Percentiles rank a stretch among this genome's conserved stretches.
These are phyloP conservation scores for Scleroderma bovista DNA, from an alignment of 768 basidiomycete species.

Conservation along the genomic window DNA sequence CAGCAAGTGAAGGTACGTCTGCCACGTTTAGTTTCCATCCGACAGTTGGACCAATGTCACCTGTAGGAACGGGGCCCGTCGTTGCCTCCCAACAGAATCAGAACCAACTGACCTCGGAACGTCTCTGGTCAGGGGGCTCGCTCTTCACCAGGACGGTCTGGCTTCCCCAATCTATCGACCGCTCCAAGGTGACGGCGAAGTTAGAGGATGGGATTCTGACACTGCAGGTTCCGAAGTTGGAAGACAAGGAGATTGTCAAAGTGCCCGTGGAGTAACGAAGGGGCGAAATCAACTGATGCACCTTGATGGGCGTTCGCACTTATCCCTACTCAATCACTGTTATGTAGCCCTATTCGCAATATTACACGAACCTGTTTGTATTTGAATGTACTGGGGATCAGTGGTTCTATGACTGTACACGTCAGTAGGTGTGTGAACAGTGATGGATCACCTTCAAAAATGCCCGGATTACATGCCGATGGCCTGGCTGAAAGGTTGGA, in stretches of 20 bases:
- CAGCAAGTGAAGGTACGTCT: slow-evolving; percentile 26
- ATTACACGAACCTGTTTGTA: background rate
- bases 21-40: background rate
- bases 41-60: background rate
- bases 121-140: slow-evolving; percentile 49
- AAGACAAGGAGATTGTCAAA: slow-evolving; percentile 50
- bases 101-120: slow-evolving; percentile 54
- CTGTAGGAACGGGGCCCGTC: slow-evolving; percentile 10
- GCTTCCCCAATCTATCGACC: slow-evolving; percentile 61
- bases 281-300: too few relatives aligned
- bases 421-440: background rate
- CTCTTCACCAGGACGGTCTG: slow-evolving; percentile 67
- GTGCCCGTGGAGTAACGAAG: slow-evolving; percentile 34
- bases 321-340: background rate
- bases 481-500: too few relatives aligned
- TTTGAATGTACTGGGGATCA: background rate
- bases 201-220: slow-evolving; percentile 67
- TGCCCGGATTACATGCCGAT: too few relatives aligned
- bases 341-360: background rate
- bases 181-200: slow-evolving; percentile 53
- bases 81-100: slow-evolving; percentile 18
- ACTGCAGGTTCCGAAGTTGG: slow-evolving; percentile 52
- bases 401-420: background rate
- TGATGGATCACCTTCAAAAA: too few relatives aligned
- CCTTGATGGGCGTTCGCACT: background rate